These are phyloP conservation scores for Talaromyces sp. DNA, from an alignment of 2,329 filamentous ascomycete genomes.

Conservation along the genomic window DNA sequence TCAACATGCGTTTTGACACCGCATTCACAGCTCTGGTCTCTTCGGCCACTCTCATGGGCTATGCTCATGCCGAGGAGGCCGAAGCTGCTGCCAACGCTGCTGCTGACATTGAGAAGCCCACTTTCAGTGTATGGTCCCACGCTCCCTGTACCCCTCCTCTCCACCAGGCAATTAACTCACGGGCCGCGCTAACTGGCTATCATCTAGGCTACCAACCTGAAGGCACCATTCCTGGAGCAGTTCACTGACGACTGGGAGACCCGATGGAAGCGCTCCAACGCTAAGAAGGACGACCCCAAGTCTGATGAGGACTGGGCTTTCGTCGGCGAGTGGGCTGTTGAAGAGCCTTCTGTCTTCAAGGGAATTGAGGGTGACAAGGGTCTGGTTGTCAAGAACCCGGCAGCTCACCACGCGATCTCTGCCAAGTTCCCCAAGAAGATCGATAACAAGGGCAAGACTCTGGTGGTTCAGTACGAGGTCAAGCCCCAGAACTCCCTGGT, in stretches of 20 bases:
- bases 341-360: slow-evolving; percentile 88
- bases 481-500: slow-evolving; percentile 98
- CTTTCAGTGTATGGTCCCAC: slow-evolving; percentile 75
- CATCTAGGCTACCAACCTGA: slow-evolving; percentile 76
- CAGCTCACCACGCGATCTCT: slow-evolving; percentile 98
- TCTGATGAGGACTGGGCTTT: slow-evolving; percentile 94
- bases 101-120: slow-evolving; percentile 69
- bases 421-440: slow-evolving; percentile 97
- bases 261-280: slow-evolving; percentile 91
- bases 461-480: slow-evolving; percentile 98
- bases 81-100: slow-evolving; percentile 60
- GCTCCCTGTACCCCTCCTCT: neutral
- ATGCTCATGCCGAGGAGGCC: slow-evolving; percentile 70
- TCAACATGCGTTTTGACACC: slow-evolving; percentile 81
- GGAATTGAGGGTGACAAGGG: slow-evolving; percentile 95
- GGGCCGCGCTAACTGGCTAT: slow-evolving; percentile 6
- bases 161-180: slow-evolving; percentile 7
- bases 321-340: slow-evolving; percentile 93
- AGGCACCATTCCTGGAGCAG: slow-evolving; percentile 96
- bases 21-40: slow-evolving; percentile 71
- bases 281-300: slow-evolving; percentile 89
- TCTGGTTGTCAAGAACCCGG: slow-evolving; percentile 95
- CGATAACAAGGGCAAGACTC: slow-evolving; percentile 94
- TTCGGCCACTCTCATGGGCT: slow-evolving; percentile 67
- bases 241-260: slow-evolving; percentile 96